phyloP scores from a whole-genome alignment of 441 rosid species.

The Erodium trifolium region DNA sequence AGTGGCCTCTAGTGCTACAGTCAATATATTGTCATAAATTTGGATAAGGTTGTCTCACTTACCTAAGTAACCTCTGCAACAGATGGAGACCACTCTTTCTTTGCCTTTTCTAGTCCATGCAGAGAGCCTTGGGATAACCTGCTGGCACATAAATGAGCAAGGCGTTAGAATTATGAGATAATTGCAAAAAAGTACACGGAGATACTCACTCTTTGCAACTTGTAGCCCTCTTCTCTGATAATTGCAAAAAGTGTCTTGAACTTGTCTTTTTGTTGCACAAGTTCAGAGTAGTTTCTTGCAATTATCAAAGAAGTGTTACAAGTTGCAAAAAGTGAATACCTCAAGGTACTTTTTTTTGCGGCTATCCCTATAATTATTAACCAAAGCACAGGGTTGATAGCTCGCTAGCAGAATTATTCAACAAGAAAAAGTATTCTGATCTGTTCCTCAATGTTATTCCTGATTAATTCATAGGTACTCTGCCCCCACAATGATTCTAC shows the following conservation, averaged over 20 bases:
- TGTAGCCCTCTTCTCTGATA: too few species aligned
- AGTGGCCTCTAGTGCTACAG: background rate
- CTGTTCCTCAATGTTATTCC: background rate
- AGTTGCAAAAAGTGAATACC: too few species aligned
- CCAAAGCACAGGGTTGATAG: background rate
- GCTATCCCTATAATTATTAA: background rate
- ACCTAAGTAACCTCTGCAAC: background rate
- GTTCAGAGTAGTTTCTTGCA: too few species aligned
- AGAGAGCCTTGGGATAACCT: background rate
- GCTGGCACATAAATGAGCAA: background rate
- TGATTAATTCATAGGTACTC: background rate
- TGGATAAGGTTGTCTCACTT: conserved; percentile 4
- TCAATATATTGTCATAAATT: background rate
- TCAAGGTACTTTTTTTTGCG: too few species aligned
- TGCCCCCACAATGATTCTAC: too few species aligned
- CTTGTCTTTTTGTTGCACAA: too few species aligned
- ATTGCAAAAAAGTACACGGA: too few species aligned
- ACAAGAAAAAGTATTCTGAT: background rate
- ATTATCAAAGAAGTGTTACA: too few species aligned
- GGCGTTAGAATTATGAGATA: background rate
- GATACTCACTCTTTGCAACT: too few species aligned
- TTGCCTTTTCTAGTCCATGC: background rate
- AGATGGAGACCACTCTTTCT: background rate
- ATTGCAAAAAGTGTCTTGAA: too few species aligned
- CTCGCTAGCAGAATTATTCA: background rate